Base-by-base conservation (phyloP, 306 rosid species). In the Alnus rubra region DNA sequence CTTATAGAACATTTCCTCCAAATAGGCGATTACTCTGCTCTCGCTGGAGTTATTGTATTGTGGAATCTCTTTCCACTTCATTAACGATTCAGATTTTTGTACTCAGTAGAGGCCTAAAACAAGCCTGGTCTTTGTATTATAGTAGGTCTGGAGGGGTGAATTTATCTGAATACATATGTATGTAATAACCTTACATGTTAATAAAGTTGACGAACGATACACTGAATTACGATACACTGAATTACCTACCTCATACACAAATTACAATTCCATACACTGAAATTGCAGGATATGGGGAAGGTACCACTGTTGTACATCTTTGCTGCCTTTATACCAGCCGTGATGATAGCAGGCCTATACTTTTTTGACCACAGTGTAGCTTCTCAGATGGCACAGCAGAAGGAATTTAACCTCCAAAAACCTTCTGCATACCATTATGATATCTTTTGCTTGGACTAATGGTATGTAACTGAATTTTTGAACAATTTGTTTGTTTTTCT, bases 351-450 rank as follows among this genome's bases (percentile, higher is more conserved):
- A 0, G 97, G 94, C 55, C 97, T 92, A 59, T 94, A 94, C 84
- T 94, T 92, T 88, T 94, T 94, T 49, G 97, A 94, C 75, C 98
- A 92, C 14, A 83, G 88, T 45, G 98, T 94, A n/a, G 98, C 98
- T 74, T 88, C 97, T 10, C 98, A 94, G 62, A 1, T 94, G 89
- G 93, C 97, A 35, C 98, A 94, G 49, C 97, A 88, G 79, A 90
- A 92, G 84, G 98, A 94, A 82, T 94, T 94, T 85, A 94, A 94
- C 82, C 90, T 92, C 5, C 87, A 82, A 86, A 94, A 89, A 42
- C 97, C 95, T 83, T 82, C 98, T 73, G 88, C 98, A 10, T 92
- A 91, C 76, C 98, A 94, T 79, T 91, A 90, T 45, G 98, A 94
- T 81, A 78, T 94, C 16, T 68, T 92, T 65, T 94, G 78, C 86